phyloP scores from a whole-genome alignment of 1,284 basidiomycete genomes.

The Rhodotorula sp. region DNA sequence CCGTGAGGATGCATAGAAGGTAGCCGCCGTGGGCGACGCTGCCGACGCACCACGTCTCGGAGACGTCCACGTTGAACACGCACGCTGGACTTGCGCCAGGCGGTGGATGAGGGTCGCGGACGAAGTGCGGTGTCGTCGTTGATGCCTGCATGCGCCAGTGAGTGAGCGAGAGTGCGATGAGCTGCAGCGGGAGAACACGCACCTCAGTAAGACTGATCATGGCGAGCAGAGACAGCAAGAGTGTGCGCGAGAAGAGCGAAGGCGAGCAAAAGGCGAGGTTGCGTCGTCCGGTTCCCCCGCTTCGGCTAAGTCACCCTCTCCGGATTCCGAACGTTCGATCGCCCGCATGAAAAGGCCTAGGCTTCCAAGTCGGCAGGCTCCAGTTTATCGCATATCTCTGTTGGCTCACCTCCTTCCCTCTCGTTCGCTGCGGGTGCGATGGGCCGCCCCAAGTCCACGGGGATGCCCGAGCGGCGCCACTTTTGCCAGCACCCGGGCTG shows the following conservation, averaged over 20 bases:
- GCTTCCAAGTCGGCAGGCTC: no score
- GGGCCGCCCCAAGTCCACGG: no score
- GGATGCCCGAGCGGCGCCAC: neutral
- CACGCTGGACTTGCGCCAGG: neutral
- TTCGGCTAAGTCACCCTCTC: no score
- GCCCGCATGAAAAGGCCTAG: no score
- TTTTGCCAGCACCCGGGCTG: neutral
- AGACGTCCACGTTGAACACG: constrained; percentile 16
- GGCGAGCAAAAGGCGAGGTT: neutral
- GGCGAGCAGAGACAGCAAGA: neutral
- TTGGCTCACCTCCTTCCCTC: neutral
- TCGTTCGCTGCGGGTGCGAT: neutral
- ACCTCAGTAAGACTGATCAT: neutral
- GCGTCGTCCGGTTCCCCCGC: neutral
- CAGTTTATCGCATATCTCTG: no score
- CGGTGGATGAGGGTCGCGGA: constrained; percentile 4
- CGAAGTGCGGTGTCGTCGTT: neutral
- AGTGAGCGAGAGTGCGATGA: no score
- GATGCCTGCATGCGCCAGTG: neutral
- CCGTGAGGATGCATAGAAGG: constrained; percentile 28
- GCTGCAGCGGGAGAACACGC: neutral
- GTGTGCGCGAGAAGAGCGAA: neutral
- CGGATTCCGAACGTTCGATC: no score
- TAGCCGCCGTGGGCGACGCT: constrained; percentile 36
- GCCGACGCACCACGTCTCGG: constrained; percentile 25